A percentile compares a stretch with the other conserved stretches of the same genome.
These are phyloP conservation scores for Phytophthora foliorum DNA, from an alignment of 352 stramenopile genomes.

Conservation along the genomic window DNA sequence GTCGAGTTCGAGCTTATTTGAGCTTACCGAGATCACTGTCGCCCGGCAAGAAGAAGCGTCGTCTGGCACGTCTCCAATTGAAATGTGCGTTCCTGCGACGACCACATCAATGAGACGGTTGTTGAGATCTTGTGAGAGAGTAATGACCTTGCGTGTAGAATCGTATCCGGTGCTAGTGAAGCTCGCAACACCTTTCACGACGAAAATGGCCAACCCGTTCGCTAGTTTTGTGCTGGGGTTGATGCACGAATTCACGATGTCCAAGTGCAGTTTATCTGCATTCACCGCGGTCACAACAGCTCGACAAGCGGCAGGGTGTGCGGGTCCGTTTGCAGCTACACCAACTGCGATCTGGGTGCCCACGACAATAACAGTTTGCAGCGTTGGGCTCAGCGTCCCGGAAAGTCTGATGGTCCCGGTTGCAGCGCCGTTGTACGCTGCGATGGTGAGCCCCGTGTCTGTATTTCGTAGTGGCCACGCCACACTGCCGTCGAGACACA, in stretches of 20 bases:
- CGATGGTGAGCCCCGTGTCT: constrained; percentile 41
- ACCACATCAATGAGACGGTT: constrained; percentile 40
- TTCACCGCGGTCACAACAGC: constrained; percentile 30
- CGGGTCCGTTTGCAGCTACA: constrained; percentile 24
- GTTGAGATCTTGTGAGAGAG: constrained; percentile 23
- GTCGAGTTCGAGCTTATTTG: constrained; percentile 41
- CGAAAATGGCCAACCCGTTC: constrained; percentile 14
- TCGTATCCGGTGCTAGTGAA: constrained; percentile 29
- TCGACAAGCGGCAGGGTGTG: constrained; percentile 32
- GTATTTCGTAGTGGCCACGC: constrained; percentile 54
- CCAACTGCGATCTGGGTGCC: constrained; percentile 56
- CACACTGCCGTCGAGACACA: constrained; percentile 72
- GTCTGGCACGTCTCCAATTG: constrained; percentile 26
- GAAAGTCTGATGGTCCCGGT: constrained; percentile 55
- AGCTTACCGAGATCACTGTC: constrained; percentile 16
- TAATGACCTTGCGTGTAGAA: constrained; percentile 12
- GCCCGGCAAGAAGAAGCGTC: constrained; percentile 32
- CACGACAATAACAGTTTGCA: constrained; percentile 42
- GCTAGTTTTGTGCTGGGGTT: constrained; percentile 23
- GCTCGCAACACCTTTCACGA: constrained; percentile 23
- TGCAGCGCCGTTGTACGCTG: constrained; percentile 34
- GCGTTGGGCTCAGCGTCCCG: constrained; percentile 28
- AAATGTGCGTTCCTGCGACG: constrained; percentile 30
- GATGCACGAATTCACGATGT: constrained; percentile 31
- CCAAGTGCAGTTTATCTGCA: constrained; percentile 24